Evolutionary conservation across 345 rosid genomes (phyloP).

Genomic region (Citrus maxima): DNA sequence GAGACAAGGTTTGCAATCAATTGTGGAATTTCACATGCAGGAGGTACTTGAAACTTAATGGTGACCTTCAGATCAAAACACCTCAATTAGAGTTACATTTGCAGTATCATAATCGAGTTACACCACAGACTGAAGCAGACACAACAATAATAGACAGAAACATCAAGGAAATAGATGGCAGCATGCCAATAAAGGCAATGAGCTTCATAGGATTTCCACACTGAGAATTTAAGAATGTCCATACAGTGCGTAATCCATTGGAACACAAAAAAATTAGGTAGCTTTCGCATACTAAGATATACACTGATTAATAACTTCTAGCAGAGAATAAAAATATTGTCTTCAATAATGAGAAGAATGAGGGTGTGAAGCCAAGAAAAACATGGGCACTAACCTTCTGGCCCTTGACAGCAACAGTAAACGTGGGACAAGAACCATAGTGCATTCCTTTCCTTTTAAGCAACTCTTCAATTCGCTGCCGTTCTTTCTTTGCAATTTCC

Average conservation of each 20-base stretch:
- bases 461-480: constrained; percentile 54
- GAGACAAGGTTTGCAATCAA: constrained; percentile 78
- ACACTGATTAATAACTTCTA: not conserved
- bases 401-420: constrained; percentile 75
- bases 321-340: not conserved
- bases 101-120: not conserved
- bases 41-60: constrained; percentile 78
- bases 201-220: not conserved
- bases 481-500: constrained; percentile 68
- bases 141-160: not conserved
- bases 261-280: not conserved
- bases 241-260: not conserved
- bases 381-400: constrained; percentile 60
- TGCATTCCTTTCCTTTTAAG: constrained; percentile 55
- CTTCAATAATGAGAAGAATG: not conserved
- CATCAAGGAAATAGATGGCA: not conserved
- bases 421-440: constrained; percentile 62
- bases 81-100: not conserved
- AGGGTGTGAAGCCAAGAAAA: not conserved
- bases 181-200: not conserved
- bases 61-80: constrained; percentile 49
- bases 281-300: not conserved
- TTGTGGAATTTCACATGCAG: constrained; percentile 66
- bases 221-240: not conserved
- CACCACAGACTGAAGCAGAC: not conserved